These are phyloP conservation scores for Lachancea sp. DNA, from an alignment of 805 yeast species.

Conservation along the genomic window DNA sequence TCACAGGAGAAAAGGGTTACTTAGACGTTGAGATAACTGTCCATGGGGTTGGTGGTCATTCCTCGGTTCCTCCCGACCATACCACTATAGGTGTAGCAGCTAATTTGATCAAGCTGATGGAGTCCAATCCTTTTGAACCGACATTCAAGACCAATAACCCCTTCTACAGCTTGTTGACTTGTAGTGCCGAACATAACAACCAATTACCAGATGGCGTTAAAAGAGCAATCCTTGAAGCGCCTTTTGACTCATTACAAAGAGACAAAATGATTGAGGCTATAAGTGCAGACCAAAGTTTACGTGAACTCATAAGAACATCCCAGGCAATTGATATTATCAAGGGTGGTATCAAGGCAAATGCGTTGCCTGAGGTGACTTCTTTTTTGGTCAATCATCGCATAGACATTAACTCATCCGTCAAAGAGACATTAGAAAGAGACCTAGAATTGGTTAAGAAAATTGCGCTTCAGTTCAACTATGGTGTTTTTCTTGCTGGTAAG, in stretches of 20 bases:
- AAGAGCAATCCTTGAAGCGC: slow-evolving; percentile 32
- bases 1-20: slow-evolving; percentile 59
- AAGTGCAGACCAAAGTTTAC: slow-evolving; percentile 5
- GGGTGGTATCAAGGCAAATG: slow-evolving; percentile 74
- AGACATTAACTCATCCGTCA: slow-evolving; percentile 47
- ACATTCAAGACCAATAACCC: slow-evolving; percentile 52
- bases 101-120: slow-evolving; percentile 50
- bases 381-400: slow-evolving; percentile 60
- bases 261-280: slow-evolving; percentile 29
- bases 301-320: slow-evolving; percentile 45
- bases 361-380: slow-evolving; percentile 59
- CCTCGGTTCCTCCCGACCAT: slow-evolving; percentile 73
- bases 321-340: slow-evolving; percentile 60
- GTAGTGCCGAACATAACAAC: slow-evolving; percentile 49
- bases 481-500: slow-evolving; percentile 32
- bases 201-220: slow-evolving; percentile 19
- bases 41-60: slow-evolving; percentile 69
- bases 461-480: slow-evolving; percentile 45
- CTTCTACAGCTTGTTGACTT: slow-evolving; percentile 46
- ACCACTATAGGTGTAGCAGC: slow-evolving; percentile 72
- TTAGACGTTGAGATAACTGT: slow-evolving; percentile 47
- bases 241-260: slow-evolving; percentile 34
- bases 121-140: slow-evolving; percentile 41
- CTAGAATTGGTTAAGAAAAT: slow-evolving; percentile 33
- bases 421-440: slow-evolving; percentile 38